phyloP scores from a whole-genome alignment of 805 yeast species.

The Torulaspora quercuum region DNA sequence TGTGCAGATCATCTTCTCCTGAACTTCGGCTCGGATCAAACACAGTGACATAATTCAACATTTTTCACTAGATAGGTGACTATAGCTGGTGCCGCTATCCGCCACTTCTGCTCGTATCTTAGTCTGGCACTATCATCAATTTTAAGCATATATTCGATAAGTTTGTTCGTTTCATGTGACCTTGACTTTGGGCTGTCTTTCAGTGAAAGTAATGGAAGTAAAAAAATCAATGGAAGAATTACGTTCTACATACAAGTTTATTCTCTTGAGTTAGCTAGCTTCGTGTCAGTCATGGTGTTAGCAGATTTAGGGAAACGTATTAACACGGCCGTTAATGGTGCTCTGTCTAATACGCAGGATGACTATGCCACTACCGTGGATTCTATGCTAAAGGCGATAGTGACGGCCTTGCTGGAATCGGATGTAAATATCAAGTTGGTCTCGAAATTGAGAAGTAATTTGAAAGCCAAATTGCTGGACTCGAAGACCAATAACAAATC shows the following conservation, averaged over 20 bases:
- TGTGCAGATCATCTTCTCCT: conserved; percentile 34
- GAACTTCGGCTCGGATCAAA: conserved; percentile 40
- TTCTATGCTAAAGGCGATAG: conserved; percentile 76
- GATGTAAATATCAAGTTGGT: conserved; percentile 90
- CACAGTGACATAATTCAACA: conserved; percentile 36
- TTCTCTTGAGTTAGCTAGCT: neutral
- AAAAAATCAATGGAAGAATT: no score
- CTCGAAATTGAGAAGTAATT: conserved; percentile 66
- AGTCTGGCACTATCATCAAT: no score
- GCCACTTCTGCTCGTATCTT: no score
- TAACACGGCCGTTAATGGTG: conserved; percentile 66
- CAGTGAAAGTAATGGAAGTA: no score
- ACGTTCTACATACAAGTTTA: no score
- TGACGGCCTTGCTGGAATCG: conserved; percentile 86
- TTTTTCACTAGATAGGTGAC: no score
- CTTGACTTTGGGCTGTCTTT: no score
- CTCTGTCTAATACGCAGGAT: conserved; percentile 54
- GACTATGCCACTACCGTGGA: conserved; percentile 60
- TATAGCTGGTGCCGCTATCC: no score
- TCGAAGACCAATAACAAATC: conserved; percentile 44
- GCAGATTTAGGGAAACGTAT: conserved; percentile 77
- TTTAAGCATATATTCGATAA: no score
- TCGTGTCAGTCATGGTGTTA: conserved; percentile 55
- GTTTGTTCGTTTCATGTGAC: no score
- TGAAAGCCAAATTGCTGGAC: conserved; percentile 54